phyloP scores from a whole-genome alignment of 1,284 basidiomycete genomes.

The Ganoderma resinaceum region DNA sequence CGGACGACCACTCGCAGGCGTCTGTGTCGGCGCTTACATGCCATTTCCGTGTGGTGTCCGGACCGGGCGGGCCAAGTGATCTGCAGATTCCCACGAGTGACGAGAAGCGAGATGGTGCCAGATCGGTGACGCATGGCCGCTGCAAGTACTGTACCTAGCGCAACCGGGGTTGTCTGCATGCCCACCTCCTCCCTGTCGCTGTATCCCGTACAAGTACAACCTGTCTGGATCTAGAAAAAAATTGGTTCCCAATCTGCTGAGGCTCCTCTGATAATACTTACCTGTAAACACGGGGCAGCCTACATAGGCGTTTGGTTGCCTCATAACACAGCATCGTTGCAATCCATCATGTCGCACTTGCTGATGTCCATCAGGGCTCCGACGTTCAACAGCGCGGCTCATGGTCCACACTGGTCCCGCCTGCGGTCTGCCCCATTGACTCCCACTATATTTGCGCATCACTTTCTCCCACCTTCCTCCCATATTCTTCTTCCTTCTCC shows the following conservation, averaged over 20 bases:
- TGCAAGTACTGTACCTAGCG: too few relatives aligned
- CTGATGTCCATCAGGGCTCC: slow-evolving; percentile 26
- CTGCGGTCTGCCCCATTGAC: slow-evolving; percentile 2
- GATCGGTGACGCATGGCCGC: background rate
- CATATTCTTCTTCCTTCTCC: slow-evolving; percentile 26
- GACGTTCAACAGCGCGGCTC: slow-evolving; percentile 6
- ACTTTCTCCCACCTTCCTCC: background rate
- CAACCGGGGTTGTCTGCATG: background rate
- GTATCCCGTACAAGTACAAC: background rate
- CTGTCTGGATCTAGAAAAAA: background rate
- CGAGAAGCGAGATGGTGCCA: background rate
- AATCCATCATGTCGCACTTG: slow-evolving; percentile 33
- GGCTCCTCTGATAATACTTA: background rate
- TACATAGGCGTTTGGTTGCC: slow-evolving; percentile 3
- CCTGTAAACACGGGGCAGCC: background rate
- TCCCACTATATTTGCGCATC: slow-evolving; percentile 18
- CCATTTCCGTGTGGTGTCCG: background rate
- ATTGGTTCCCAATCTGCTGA: background rate
- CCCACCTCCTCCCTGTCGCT: background rate
- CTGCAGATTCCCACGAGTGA: slow-evolving; percentile 19
- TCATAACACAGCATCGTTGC: slow-evolving; percentile 26
- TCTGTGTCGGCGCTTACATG: background rate
- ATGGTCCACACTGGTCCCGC: background rate
- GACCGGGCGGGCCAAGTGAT: slow-evolving; percentile 12
- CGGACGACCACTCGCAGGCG: background rate